A percentile compares a stretch with the other conserved stretches of the same genome.
Conservation (phyloP, 2,329 filamentous ascomycete species). For the Macroventuria anomochaeta region DNA sequence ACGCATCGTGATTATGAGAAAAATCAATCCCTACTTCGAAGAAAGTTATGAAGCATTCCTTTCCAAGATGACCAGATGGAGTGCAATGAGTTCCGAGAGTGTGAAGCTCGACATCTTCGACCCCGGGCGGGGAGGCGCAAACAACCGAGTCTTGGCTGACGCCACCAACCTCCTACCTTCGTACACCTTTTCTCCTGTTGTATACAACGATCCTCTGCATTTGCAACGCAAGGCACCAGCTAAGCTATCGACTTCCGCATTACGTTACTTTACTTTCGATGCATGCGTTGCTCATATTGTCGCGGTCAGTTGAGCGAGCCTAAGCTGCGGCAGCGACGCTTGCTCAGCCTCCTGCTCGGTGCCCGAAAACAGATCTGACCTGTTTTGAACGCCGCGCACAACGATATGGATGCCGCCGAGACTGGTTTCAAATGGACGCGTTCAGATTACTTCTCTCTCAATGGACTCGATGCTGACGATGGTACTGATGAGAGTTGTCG, state of each 20-base stretch:
- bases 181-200: too few species aligned
- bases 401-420: neutral
- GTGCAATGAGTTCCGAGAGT: neutral
- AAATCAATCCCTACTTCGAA: neutral
- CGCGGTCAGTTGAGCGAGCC: too few species aligned
- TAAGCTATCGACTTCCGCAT: too few species aligned
- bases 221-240: too few species aligned
- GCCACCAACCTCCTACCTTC: neutral
- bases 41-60: neutral
- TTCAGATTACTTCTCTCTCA: too few species aligned
- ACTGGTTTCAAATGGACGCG: too few species aligned
- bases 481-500: too few species aligned
- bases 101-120: neutral
- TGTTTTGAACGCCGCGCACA: neutral
- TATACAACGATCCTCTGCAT: too few species aligned
- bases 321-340: neutral
- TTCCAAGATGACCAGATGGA: neutral
- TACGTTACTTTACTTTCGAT: too few species aligned
- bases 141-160: conserved; percentile 11
- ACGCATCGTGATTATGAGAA: neutral
- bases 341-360: conserved; percentile 15
- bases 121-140: neutral
- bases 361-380: neutral
- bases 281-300: neutral
- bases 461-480: too few species aligned